Percentiles rank a stretch among this genome's conserved stretches.
These are phyloP conservation scores for Lachnellula willkommii DNA, from an alignment of 2,329 filamentous ascomycete genomes.

Conservation along the genomic window DNA sequence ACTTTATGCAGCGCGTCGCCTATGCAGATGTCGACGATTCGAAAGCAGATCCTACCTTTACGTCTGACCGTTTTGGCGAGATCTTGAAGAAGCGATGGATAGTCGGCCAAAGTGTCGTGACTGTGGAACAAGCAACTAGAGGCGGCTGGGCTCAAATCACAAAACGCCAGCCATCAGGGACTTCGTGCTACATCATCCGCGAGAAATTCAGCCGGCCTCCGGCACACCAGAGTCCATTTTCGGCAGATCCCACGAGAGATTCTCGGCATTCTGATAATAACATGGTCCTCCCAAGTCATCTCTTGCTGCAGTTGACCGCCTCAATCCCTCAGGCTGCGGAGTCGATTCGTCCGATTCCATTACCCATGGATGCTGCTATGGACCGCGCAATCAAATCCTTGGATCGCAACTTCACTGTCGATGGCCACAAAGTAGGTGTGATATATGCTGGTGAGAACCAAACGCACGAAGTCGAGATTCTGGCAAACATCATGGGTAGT, in stretches of 20 bases:
- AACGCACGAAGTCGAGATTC: slow-evolving; percentile 73
- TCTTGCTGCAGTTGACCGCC: slow-evolving; percentile 64
- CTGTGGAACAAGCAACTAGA: slow-evolving; percentile 63
- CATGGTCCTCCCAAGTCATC: slow-evolving; percentile 65
- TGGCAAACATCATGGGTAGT: slow-evolving; percentile 81
- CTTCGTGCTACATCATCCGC: slow-evolving; percentile 46
- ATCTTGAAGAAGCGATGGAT: slow-evolving; percentile 66
- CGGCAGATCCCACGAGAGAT: slow-evolving; percentile 45
- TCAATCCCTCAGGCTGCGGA: slow-evolving; percentile 55
- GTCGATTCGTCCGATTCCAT: slow-evolving; percentile 62
- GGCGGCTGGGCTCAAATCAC: slow-evolving; percentile 67
- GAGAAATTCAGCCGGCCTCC: slow-evolving; percentile 55
- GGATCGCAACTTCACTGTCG: slow-evolving; percentile 82
- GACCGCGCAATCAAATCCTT: slow-evolving; percentile 70
- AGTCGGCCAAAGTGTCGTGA: slow-evolving; percentile 67
- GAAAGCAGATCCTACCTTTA: slow-evolving; percentile 60
- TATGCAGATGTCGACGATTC: slow-evolving; percentile 83
- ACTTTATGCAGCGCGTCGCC: slow-evolving; percentile 87
- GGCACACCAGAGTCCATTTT: slow-evolving; percentile 48
- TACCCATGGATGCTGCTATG: slow-evolving; percentile 56
- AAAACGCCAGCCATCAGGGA: slow-evolving; percentile 66
- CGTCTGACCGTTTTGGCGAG: slow-evolving; percentile 57
- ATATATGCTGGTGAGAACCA: slow-evolving; percentile 90
- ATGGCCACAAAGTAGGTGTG: slow-evolving; percentile 92
- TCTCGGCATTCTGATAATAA: slow-evolving; percentile 49